Evolutionary conservation across 352 stramenopile species (phyloP).

Genomic region (Pythium dissimile): DNA sequence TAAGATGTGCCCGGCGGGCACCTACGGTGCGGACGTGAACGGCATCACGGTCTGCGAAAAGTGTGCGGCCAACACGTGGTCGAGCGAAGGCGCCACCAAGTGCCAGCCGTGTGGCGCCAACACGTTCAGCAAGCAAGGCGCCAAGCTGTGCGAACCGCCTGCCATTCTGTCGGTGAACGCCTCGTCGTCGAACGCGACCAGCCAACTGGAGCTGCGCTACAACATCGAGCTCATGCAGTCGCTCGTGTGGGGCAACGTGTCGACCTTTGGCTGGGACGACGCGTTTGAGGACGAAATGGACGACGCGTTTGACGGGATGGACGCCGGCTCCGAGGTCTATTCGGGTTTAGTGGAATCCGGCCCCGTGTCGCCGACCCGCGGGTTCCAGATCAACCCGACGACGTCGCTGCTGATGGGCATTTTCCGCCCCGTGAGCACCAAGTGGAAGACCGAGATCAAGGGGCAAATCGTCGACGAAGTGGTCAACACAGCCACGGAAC

Average conservation of each 20-base stretch:
- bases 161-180: slow-evolving; percentile 39
- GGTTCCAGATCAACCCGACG: slow-evolving; percentile 41
- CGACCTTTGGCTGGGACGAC: slow-evolving; percentile 11
- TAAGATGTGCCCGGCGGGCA: slow-evolving; percentile 57
- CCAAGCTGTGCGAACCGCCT: slow-evolving; percentile 42
- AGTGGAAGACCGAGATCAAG: slow-evolving; percentile 45
- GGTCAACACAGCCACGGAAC: slow-evolving; percentile 41
- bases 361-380: slow-evolving; percentile 37
- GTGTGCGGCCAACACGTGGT: slow-evolving; percentile 65
- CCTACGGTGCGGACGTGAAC: slow-evolving; percentile 30
- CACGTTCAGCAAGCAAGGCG: slow-evolving; percentile 47
- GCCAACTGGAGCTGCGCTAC: slow-evolving; percentile 31
- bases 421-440: slow-evolving; percentile 54
- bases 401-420: slow-evolving; percentile 53
- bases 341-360: slow-evolving; percentile 23
- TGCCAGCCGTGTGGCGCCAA: slow-evolving; percentile 64
- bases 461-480: slow-evolving; percentile 61
- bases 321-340: slow-evolving; percentile 2
- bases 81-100: slow-evolving; percentile 34
- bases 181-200: slow-evolving; percentile 14
- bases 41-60: slow-evolving; percentile 43
- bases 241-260: slow-evolving; percentile 59
- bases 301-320: slow-evolving; percentile 6
- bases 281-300: slow-evolving; percentile 13
- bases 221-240: slow-evolving; percentile 70